Base-by-base conservation (phyloP, 352 stramenopile genomes). In the Phytophthora idaei region DNA sequence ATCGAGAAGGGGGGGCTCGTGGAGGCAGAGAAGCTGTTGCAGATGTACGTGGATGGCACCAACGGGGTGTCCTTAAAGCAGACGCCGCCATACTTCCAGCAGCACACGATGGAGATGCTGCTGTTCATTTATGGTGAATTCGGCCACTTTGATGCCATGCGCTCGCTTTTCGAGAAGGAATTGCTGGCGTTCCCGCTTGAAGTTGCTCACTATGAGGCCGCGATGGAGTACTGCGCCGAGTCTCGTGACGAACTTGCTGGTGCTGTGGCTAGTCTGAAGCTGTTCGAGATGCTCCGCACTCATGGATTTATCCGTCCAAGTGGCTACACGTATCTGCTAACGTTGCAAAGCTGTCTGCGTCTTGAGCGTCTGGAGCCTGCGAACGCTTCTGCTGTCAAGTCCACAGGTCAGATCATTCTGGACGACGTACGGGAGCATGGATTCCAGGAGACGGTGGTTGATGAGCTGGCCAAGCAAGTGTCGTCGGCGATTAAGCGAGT, bases 251-350 rank as follows among this genome's bases (percentile, higher is more conserved):
- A 67, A 25, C 65, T 76, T 0, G 67, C 64, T 17, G 83, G 79
- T 7, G 67, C 83, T 6, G 66, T 80, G 14, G 59, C 83, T 37
- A 83, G 74, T 49, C 68, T 95, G 53, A 81, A 85, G 64, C 64
- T 95, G 50, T 95, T 94, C 39, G 83, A 94, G 70, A 64, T 77
- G 53, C 73, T 95, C 36, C 83, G 84, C 27, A 81, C 83, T 32
- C 77, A 89, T 29, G 58, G 62, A 12, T 93, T 93, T 57, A 74
- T 95, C 57, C 85, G 89, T 21, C 87, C 87, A 8, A 93, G 87
- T 42, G 87, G 85, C 27, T 71, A 83, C 55, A 78, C 90, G 25
- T 95, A 94, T 65, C 58, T 87, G 59, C 49, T 89, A n/a, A 87
- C 84, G 10, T 71, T 95, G 17, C 80, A 84, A 61, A 88, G 73